Evolutionary conservation across 495 filamentous ascomycete species (phyloP).

Genomic region (Penicillium cataractarum): DNA sequence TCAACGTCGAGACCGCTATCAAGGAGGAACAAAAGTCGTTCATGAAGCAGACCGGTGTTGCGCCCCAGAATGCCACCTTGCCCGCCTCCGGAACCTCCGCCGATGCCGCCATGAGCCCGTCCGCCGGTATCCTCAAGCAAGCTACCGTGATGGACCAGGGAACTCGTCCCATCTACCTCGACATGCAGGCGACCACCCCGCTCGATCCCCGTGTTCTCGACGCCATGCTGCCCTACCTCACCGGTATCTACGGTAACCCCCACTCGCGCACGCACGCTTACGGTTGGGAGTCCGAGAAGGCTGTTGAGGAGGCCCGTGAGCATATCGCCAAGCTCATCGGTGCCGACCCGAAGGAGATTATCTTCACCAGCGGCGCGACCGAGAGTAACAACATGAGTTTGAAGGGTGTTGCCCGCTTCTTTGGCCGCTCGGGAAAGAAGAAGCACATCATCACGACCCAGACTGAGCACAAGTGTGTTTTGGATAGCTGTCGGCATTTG

Average conservation of each 20-base stretch:
- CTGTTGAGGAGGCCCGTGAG: conserved; percentile 80
- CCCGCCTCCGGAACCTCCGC: conserved; percentile 61
- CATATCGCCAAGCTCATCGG: conserved; percentile 87
- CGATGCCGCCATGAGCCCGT: conserved; percentile 75
- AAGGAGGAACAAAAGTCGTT: conserved; percentile 82
- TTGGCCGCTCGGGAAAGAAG: conserved; percentile 90
- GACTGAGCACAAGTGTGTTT: conserved; percentile 98
- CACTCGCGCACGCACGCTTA: conserved; percentile 98
- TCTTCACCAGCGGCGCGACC: conserved; percentile 96
- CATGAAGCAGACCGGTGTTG: conserved; percentile 67
- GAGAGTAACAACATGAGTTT: conserved; percentile 99
- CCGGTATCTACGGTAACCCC: conserved; percentile 93
- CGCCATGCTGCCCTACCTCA: conserved; percentile 93
- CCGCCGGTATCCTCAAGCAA: conserved; percentile 87
- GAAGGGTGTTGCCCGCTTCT: conserved; percentile 96
- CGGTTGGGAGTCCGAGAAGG: conserved; percentile 97
- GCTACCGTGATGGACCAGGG: conserved; percentile 94
- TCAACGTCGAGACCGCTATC: conserved; percentile 80
- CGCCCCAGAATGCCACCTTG: conserved; percentile 55
- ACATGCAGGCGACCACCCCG: conserved; percentile 99
- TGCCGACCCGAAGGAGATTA: conserved; percentile 95
- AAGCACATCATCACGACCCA: conserved; percentile 97
- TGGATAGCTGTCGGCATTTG: conserved; percentile 94
- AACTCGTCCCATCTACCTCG: conserved; percentile 91
- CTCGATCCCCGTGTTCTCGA: conserved; percentile 92